These are phyloP conservation scores for Angophora floribunda DNA, from an alignment of 345 rosid species.

Conservation along the genomic window DNA sequence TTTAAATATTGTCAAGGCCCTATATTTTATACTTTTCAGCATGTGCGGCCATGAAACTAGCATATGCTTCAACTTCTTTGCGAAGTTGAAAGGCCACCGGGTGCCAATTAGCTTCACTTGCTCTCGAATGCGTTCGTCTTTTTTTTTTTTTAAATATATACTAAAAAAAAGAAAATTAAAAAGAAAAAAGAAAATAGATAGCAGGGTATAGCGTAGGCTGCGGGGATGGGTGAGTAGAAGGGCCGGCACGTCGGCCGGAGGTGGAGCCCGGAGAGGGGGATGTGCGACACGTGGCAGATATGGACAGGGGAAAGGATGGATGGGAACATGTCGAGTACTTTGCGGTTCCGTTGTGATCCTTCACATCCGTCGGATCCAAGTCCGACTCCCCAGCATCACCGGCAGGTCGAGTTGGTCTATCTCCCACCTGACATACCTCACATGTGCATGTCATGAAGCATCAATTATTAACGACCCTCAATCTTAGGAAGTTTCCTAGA, in stretches of 20 bases:
- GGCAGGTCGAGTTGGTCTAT: not conserved
- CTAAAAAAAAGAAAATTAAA: not conserved
- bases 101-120: not conserved
- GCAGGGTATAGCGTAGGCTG: too few species aligned
- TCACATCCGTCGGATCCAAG: not conserved
- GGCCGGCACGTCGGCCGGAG: not conserved
- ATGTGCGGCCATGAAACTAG: not conserved
- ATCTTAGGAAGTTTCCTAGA: not conserved
- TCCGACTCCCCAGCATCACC: not conserved
- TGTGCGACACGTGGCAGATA: not conserved
- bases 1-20: not conserved
- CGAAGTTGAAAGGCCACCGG: not conserved
- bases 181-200: not conserved
- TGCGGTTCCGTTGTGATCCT: not conserved
- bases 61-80: not conserved
- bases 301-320: not conserved
- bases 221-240: not conserved
- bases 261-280: not conserved
- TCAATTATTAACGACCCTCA: not conserved
- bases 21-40: too few species aligned
- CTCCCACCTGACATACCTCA: not conserved
- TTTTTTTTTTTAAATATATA: not conserved
- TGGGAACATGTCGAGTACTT: not conserved
- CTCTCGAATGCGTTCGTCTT: not conserved
- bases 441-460: not conserved